A percentile compares a stretch with the other conserved stretches of the same genome.
These are phyloP conservation scores for Eutrema salsugineum DNA, from an alignment of 441 rosid species.

Conservation along the genomic window DNA sequence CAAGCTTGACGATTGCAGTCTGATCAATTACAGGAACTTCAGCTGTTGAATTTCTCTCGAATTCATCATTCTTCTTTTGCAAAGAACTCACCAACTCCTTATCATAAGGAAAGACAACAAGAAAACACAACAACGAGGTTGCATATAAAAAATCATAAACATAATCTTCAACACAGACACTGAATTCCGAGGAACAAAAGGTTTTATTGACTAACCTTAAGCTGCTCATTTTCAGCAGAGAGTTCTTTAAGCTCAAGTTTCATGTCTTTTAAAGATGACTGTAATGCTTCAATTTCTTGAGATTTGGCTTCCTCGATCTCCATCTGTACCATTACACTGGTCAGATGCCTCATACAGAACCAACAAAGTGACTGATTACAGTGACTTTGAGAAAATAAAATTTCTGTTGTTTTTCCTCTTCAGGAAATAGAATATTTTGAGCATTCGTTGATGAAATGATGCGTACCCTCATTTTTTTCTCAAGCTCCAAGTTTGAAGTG, in stretches of 20 bases:
- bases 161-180: not conserved
- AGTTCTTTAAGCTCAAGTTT: slow-evolving; percentile 45
- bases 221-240: slow-evolving; percentile 42
- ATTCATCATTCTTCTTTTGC: slow-evolving; percentile 23
- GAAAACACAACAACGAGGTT: not conserved
- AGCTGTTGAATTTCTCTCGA: slow-evolving; percentile 1
- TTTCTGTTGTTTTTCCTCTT: not conserved
- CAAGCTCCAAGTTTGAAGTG: slow-evolving; percentile 62
- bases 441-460: not conserved
- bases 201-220: slow-evolving; percentile 26
- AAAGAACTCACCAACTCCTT: slow-evolving; percentile 32
- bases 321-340: slow-evolving; percentile 15
- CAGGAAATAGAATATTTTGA: not conserved
- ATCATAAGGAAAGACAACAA: not conserved
- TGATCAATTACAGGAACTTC: slow-evolving; percentile 57
- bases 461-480: slow-evolving; percentile 75
- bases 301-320: slow-evolving; percentile 62
- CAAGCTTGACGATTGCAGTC: slow-evolving; percentile 53
- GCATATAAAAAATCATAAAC: not conserved
- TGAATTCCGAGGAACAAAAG: not conserved
- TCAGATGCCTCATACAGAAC: slow-evolving; percentile 26
- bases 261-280: slow-evolving; percentile 43
- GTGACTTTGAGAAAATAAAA: not conserved
- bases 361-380: not conserved
- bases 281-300: slow-evolving; percentile 66